Evolutionary conservation across 192 early-diverging fungal species (phyloP).

Genomic region (Chytriomyces confervae): DNA sequence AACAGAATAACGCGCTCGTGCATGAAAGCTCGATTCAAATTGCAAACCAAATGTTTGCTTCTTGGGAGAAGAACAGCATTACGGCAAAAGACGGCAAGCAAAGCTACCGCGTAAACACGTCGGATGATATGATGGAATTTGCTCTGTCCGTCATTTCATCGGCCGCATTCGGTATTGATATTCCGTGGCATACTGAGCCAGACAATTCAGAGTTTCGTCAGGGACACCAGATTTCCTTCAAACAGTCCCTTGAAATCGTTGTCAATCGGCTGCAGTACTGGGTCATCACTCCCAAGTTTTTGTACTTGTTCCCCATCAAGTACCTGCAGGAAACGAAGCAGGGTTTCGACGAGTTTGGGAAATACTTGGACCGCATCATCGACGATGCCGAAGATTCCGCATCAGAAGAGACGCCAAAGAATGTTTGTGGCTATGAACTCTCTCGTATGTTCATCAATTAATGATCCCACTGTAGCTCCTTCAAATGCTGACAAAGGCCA

Average conservation of each 20-base stretch:
- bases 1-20: slow-evolving; percentile 40
- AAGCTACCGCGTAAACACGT: slow-evolving; percentile 1
- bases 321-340: neutral
- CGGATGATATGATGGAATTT: slow-evolving; percentile 36
- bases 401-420: slow-evolving; percentile 15
- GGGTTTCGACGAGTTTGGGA: slow-evolving; percentile 7
- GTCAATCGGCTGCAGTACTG: slow-evolving; percentile 21
- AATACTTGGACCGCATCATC: slow-evolving; percentile 5
- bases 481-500: slow-evolving; percentile 30
- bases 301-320: slow-evolving; percentile 24
- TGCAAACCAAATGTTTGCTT: slow-evolving; percentile 29
- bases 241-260: slow-evolving; percentile 28
- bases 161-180: slow-evolving; percentile 37
- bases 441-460: neutral
- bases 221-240: slow-evolving; percentile 35
- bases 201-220: neutral
- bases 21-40: neutral
- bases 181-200: slow-evolving; percentile 29
- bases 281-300: slow-evolving; percentile 32
- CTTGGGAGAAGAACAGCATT: slow-evolving; percentile 17
- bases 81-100: neutral
- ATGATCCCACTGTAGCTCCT: slow-evolving; percentile 21
- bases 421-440: neutral
- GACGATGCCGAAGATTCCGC: neutral
- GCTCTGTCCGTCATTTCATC: slow-evolving; percentile 39